Evolutionary conservation across 2,329 filamentous ascomycete genomes (phyloP), one percentile per base, ranked within the genome.

Genomic region (Venturia nashicola): DNA sequence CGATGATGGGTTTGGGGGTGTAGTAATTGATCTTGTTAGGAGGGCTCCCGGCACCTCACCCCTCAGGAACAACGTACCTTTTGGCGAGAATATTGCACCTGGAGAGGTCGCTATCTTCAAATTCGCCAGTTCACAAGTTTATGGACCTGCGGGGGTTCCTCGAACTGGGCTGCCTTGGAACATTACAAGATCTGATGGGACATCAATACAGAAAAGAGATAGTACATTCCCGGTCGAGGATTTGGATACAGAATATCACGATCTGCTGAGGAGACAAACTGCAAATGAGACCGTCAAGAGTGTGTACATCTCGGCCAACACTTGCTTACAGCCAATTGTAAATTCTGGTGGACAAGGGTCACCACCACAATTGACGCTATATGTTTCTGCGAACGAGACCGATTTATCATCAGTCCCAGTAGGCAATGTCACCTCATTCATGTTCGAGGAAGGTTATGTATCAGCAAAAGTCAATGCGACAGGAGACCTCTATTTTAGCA

Each of bases 251-350:
- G 65, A 61, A 62, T 18, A 27, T 46, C 61, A 46, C 12, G 61
- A 43, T 14, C 39, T 63, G 0, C 65, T 68, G 9, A 63, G 66
- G 57, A 51, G 46, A 9, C 40, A 5, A 16, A 34, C 40, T 65
- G 70, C 39, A 51, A 62, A 69, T 39, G 70, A 71, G 32, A 71
- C 75, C 32, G 74, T 74, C 18, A 79, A 75, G 51, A 83, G 76
- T 1, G 78, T 97, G 3, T 97, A 88, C 73, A 81, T 99, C 63
- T 91, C 91, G 2, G 85, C 91, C 54, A 97, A 91, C 68, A 92
- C 90, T 0, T 99, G 94, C 74, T 75, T 84, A 34, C 91, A 95
- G 69, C 94, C 93, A 14, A 72, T 75, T 23, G 78, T 80, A 48
- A 83, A 82, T 48, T 77, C 76, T 9, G 77, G 77, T 1, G 75